These are phyloP conservation scores for Pistacia integerrima DNA, from an alignment of 345 rosid genomes.

Conservation along the genomic window DNA sequence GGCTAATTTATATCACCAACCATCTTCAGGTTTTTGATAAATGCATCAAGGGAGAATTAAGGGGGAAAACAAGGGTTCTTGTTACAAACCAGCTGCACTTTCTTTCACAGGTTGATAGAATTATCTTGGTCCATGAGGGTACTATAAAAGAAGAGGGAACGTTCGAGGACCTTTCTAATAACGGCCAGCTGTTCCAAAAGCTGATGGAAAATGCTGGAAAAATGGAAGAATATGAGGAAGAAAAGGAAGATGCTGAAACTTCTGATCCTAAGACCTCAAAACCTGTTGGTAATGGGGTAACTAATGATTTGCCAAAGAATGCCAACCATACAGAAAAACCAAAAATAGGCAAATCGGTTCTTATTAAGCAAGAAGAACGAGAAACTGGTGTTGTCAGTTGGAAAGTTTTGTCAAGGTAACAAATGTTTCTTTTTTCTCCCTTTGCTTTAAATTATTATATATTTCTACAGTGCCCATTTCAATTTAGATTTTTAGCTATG, in stretches of 20 bases:
- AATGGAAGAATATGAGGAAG: conserved; percentile 92
- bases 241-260: conserved; percentile 52
- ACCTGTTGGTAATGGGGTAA: conserved; percentile 62
- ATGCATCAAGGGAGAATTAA: conserved; percentile 84
- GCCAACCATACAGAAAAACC: conserved; percentile 40
- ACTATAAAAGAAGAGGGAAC: conserved; percentile 93
- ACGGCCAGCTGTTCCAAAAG: conserved; percentile 75
- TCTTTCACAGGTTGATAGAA: conserved; percentile 94
- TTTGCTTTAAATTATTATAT: background rate
- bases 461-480: background rate
- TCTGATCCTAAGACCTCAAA: conserved; percentile 46
- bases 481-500: background rate
- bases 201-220: conserved; percentile 99
- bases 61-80: conserved; percentile 88
- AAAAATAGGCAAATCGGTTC: conserved; percentile 81
- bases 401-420: conserved; percentile 76
- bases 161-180: conserved; percentile 77
- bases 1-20: conserved; percentile 11
- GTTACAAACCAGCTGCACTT: conserved; percentile 99
- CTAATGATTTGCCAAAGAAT: conserved; percentile 41
- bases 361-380: conserved; percentile 94
- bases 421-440: conserved; percentile 1
- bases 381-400: conserved; percentile 93
- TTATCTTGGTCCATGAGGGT: conserved; percentile 91
- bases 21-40: conserved; percentile 83